Evolutionary conservation across 495 filamentous ascomycete species (phyloP).

Genomic region (Trichocladium uniseriatum): DNA sequence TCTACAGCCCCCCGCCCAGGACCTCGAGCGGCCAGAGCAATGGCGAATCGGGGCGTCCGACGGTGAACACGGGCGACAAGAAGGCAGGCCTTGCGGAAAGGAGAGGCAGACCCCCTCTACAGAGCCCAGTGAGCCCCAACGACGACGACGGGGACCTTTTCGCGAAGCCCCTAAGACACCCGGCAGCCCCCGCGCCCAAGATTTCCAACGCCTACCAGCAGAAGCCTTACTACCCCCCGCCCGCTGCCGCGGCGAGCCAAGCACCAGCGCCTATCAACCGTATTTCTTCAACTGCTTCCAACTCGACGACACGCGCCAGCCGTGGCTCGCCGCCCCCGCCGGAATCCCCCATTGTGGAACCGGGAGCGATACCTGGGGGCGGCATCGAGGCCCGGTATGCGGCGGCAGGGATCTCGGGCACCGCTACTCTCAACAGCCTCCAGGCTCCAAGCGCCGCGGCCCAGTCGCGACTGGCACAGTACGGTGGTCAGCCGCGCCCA

Average conservation of each 20-base stretch:
- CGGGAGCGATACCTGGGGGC: conserved; percentile 56
- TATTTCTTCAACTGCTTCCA: conserved; percentile 79
- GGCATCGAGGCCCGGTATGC: conserved; percentile 87
- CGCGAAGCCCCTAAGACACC: conserved; percentile 41
- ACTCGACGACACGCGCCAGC: conserved; percentile 83
- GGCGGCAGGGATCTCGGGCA: conserved; percentile 77
- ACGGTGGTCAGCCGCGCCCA: conserved; percentile 39
- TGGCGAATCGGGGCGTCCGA: conserved; percentile 37
- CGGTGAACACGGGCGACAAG: conserved; percentile 41
- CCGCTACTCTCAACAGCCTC: conserved; percentile 66
- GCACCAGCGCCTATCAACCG: conserved; percentile 54
- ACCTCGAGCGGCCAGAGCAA: conserved; percentile 26
- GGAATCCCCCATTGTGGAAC: conserved; percentile 81
- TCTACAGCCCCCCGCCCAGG: conserved; percentile 28
- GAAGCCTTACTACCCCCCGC: conserved; percentile 42
- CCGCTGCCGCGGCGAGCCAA: conserved; percentile 24
- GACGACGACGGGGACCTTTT: conserved; percentile 64
- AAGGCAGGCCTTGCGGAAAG: conserved; percentile 56
- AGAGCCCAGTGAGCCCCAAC: conserved; percentile 62
- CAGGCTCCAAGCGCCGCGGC: conserved; percentile 80
- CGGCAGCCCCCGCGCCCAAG: conserved; percentile 22
- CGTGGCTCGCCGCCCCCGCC: conserved; percentile 91
- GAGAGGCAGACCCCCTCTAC: conserved; percentile 59
- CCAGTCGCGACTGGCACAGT: conserved; percentile 64
- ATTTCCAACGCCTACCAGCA: conserved; percentile 42